Conservation (phyloP, 2,329 filamentous ascomycete genomes). For the Hirsutella thompsonii region DNA sequence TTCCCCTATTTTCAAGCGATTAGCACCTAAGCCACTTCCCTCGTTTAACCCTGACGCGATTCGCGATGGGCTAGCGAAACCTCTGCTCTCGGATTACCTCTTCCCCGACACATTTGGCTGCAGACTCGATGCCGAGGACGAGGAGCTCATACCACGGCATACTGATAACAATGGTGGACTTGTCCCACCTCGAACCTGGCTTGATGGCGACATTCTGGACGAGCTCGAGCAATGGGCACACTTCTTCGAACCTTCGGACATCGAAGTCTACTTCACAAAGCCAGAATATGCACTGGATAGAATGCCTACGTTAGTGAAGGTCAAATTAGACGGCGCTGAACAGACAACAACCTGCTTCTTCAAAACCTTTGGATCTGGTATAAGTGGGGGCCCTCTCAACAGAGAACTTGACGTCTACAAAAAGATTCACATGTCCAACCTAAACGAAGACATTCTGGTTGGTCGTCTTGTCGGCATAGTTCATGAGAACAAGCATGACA, state of each 20-base stretch:
- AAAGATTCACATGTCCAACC: neutral
- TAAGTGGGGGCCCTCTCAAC: neutral
- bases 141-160: neutral
- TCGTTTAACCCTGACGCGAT: neutral
- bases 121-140: neutral
- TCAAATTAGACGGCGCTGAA: neutral
- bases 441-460: neutral
- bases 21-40: neutral
- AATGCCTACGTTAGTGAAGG: neutral
- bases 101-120: neutral
- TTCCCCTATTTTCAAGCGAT: neutral
- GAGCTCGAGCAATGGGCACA: neutral
- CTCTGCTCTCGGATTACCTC: neutral
- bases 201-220: neutral
- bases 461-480: neutral
- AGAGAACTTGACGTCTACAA: neutral
- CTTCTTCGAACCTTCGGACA: neutral
- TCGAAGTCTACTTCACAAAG: neutral
- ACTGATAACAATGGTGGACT: neutral
- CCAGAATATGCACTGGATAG: neutral
- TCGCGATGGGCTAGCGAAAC: neutral
- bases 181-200: neutral
- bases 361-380: neutral
- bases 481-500: neutral
- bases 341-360: neutral